Evolutionary conservation across 345 rosid species (phyloP).

Genomic region (Noccaea bulbosa): DNA sequence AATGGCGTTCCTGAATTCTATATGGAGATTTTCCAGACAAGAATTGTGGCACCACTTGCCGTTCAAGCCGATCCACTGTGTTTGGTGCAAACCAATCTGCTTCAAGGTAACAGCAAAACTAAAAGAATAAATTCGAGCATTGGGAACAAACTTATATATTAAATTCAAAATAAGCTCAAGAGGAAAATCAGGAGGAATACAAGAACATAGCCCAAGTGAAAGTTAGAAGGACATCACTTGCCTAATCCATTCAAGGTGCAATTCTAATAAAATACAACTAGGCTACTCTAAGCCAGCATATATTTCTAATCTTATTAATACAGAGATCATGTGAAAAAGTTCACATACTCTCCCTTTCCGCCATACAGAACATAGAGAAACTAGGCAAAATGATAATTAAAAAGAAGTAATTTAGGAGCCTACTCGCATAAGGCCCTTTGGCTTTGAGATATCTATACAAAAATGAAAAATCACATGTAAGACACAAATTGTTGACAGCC

Average conservation of each 20-base stretch:
- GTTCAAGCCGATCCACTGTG: slow-evolving; percentile 82
- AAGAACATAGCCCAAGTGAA: slow-evolving; percentile 12
- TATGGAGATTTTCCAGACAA: slow-evolving; percentile 92
- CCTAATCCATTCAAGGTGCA: slow-evolving; percentile 12
- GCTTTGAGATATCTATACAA: slow-evolving; percentile 24
- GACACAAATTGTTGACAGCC: neutral
- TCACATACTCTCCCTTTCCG: too few species aligned
- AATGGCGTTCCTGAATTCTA: slow-evolving; percentile 83
- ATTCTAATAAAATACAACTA: slow-evolving; percentile 3
- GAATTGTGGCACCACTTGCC: slow-evolving; percentile 97
- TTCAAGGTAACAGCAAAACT: slow-evolving; percentile 10
- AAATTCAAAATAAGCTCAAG: neutral
- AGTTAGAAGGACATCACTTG: slow-evolving; percentile 14
- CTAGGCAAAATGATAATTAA: too few species aligned
- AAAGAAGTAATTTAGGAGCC: too few species aligned
- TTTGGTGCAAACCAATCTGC: slow-evolving; percentile 94
- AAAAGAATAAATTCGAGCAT: neutral
- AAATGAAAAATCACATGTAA: neutral
- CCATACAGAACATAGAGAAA: too few species aligned
- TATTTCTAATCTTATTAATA: neutral
- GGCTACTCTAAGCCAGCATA: slow-evolving; percentile 1
- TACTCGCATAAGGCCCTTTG: too few species aligned
- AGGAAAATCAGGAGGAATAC: slow-evolving; percentile 6
- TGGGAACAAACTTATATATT: neutral
- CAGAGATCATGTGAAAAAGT: too few species aligned